Evolutionary conservation across 495 filamentous ascomycete genomes (phyloP), one percentile per base, ranked within the genome.

Genomic region (Cudoniella acicularis): DNA sequence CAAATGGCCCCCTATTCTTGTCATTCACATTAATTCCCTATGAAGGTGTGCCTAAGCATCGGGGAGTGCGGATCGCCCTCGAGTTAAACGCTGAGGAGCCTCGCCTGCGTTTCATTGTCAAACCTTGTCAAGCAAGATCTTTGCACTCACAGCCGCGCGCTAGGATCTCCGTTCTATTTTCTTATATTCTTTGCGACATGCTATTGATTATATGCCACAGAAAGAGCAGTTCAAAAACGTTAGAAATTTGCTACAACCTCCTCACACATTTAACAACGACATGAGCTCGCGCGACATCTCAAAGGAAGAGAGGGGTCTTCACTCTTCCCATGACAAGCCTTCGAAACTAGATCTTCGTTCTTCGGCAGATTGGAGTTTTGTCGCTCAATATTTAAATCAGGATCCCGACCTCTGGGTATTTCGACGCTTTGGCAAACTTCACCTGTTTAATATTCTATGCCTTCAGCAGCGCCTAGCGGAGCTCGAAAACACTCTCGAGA

Each of bases 401-500:
- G 57, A 59, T 49, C 24, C 57, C 8, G 57, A 59, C 42, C 57
- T 59, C 41, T 59, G 57, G 57, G 57, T 59, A 18, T 59, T 59
- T 40, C 57, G 57, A 22, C 57, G 57, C 22, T 59, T 59, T 54
- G 57, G 57, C 0, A 45, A 54, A 25, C 57, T 59, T 52, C 57
- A 59, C 49, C 25, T 59, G 8, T 59, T 59, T 41, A 59, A 59
- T 54, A 27, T 59, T 40, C 57, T 59, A 21, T 41, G 42, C 24
- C 42, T 59, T 21, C 57, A 59, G 42, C 49, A 53, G 40, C 20
- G 22, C 49, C 57, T 59, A n/a, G 49, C 42, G 13, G 25, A 52
- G 22, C 57, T 59, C 11, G 36, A 59, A 49, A 24, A 49, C 24
- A 48, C 2, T 21, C 57, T 59, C 22, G 57, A 59, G 49, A 59